phyloP scores from a whole-genome alignment of 2,329 filamentous ascomycete genomes.

The Neurospora sp. region DNA sequence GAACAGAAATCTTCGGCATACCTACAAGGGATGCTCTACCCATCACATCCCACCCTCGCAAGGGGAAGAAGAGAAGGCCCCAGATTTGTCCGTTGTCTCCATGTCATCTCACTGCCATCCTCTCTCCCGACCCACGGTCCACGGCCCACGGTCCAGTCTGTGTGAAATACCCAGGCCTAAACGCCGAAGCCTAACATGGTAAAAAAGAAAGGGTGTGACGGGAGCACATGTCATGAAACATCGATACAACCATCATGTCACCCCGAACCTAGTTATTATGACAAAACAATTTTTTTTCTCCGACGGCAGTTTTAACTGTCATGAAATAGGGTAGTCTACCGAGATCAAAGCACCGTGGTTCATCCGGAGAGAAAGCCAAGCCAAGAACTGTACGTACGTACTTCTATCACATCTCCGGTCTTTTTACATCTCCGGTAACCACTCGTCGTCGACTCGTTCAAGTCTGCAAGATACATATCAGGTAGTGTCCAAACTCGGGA shows the following conservation, averaged over 20 bases:
- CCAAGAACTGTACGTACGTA: too few relatives aligned
- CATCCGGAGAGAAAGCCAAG: background rate
- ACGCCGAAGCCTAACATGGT: background rate
- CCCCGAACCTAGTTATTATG: background rate
- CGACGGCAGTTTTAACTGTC: background rate
- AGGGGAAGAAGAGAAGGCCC: background rate
- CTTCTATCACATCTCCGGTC: background rate
- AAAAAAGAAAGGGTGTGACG: background rate
- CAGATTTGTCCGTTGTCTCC: background rate
- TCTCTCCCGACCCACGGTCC: background rate
- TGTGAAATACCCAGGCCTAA: background rate
- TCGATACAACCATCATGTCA: background rate
- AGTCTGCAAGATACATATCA: background rate
- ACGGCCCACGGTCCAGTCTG: background rate
- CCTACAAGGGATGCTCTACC: background rate
- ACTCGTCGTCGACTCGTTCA: background rate
- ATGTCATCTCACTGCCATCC: too few relatives aligned
- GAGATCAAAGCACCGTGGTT: background rate
- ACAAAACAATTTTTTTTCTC: background rate
- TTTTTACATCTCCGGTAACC: background rate
- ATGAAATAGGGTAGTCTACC: background rate
- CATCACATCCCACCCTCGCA: background rate
- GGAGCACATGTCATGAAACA: background rate
- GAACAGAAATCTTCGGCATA: background rate
- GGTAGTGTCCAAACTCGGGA: background rate